Conservation (phyloP, 2,329 filamentous ascomycete genomes). For the Trichoderma guizhouense region DNA sequence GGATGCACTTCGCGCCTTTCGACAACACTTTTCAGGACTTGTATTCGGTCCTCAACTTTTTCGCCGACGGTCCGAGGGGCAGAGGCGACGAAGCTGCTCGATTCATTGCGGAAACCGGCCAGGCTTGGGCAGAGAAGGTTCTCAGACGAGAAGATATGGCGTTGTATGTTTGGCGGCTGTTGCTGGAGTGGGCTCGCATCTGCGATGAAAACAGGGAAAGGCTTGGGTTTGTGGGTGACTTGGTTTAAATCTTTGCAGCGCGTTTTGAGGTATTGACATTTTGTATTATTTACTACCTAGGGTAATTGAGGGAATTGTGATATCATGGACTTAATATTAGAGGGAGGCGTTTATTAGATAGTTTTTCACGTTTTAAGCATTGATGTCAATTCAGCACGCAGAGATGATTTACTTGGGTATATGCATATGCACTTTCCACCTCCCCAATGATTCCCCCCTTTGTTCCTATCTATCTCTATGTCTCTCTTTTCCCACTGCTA, state of each 20-base stretch:
- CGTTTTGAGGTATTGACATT: not conserved
- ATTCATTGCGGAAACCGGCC: conserved; percentile 57
- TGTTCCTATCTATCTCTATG: not conserved
- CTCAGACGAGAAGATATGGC: conserved; percentile 64
- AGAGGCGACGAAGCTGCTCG: conserved; percentile 54
- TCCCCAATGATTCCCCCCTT: not conserved
- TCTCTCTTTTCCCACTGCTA: too few species aligned
- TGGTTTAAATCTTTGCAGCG: conserved; percentile 22
- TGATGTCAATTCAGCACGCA: not conserved
- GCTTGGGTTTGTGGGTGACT: conserved; percentile 44
- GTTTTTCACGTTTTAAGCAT: not conserved
- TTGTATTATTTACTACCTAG: not conserved
- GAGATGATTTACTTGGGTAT: not conserved
- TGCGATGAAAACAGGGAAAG: conserved; percentile 43
- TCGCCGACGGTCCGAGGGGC: conserved; percentile 46
- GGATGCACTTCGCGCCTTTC: conserved; percentile 70
- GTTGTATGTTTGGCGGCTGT: conserved; percentile 60
- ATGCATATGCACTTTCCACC: not conserved
- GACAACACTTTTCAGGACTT: conserved; percentile 66
- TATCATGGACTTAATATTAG: not conserved
- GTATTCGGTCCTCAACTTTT: conserved; percentile 63
- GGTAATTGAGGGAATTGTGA: not conserved
- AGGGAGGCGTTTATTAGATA: not conserved
- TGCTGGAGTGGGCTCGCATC: conserved; percentile 56
- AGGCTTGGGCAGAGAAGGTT: conserved; percentile 57